Evolutionary conservation across 2,329 filamentous ascomycete genomes (phyloP).

Genomic region (Decorospora gaudefroyi): DNA sequence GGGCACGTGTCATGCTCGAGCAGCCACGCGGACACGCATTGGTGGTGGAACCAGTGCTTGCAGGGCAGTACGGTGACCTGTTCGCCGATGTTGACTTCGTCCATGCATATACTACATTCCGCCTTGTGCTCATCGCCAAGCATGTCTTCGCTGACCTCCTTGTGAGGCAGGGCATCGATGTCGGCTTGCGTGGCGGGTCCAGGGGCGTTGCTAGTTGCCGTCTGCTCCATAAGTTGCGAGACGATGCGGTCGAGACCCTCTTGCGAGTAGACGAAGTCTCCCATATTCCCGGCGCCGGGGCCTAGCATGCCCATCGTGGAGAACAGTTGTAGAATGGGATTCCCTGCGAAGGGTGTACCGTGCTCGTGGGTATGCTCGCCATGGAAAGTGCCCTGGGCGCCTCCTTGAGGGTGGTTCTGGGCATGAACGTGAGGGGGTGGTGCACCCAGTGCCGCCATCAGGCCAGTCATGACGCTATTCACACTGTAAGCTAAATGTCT

Average conservation of each 20-base stretch:
- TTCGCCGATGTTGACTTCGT: conserved; percentile 72
- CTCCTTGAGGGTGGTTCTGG: conserved; percentile 14
- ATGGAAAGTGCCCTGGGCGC: conserved; percentile 12
- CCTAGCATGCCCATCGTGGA: conserved; percentile 36
- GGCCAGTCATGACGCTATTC: conserved; percentile 38
- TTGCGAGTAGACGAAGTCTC: conserved; percentile 88
- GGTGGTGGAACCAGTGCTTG: conserved; percentile 89
- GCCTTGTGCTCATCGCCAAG: conserved; percentile 67
- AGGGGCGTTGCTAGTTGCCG: conserved; percentile 74
- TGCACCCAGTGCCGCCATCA: conserved; percentile 44
- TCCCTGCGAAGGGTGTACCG: conserved; percentile 11
- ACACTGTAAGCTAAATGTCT: conserved; percentile 19
- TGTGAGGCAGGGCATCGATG: conserved; percentile 73
- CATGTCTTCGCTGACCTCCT: conserved; percentile 70
- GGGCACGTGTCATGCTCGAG: conserved; percentile 92
- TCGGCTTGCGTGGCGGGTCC: conserved; percentile 77
- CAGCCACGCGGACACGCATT: conserved; percentile 82
- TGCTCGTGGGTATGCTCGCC: conserved; percentile 13
- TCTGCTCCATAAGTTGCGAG: conserved; percentile 83
- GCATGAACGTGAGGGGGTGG: conserved; percentile 23
- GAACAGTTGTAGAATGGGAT: conserved; percentile 55
- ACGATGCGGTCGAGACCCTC: conserved; percentile 90
- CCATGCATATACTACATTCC: conserved; percentile 96
- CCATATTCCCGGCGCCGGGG: conserved; percentile 53
- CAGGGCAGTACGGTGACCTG: conserved; percentile 81